phyloP scores from a whole-genome alignment of 2,329 filamentous ascomycete genomes.

The Pestalotiopsis sp. region DNA sequence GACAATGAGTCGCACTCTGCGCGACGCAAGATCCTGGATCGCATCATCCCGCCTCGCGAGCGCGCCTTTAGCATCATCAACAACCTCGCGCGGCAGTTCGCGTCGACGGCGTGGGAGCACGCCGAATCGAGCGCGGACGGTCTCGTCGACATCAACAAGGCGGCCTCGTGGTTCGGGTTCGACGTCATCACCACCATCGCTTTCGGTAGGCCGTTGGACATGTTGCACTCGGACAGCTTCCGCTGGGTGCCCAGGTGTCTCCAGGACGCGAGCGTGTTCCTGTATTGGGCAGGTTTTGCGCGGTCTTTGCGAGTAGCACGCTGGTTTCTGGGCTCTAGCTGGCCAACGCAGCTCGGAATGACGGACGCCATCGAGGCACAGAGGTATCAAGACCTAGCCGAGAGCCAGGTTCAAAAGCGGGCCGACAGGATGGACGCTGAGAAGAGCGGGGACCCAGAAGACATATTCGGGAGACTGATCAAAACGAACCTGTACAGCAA shows the following conservation, averaged over 20 bases:
- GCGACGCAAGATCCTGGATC: slow-evolving; percentile 9
- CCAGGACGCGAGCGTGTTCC: slow-evolving; percentile 11
- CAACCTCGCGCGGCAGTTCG: neutral
- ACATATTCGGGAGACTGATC: slow-evolving; percentile 11
- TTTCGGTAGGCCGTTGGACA: slow-evolving; percentile 2
- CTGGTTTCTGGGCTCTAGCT: neutral
- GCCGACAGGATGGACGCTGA: neutral
- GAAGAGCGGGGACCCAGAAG: neutral
- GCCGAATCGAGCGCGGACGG: neutral
- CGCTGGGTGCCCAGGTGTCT: slow-evolving; percentile 10
- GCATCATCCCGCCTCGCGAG: slow-evolving; percentile 10
- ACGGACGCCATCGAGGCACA: neutral
- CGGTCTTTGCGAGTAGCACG: neutral
- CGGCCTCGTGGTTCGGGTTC: slow-evolving; percentile 10
- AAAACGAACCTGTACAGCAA: slow-evolving; percentile 10
- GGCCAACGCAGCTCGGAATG: slow-evolving; percentile 7
- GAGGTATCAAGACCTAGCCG: slow-evolving; percentile 11
- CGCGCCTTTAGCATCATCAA: slow-evolving; percentile 5
- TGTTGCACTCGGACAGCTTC: slow-evolving; percentile 1
- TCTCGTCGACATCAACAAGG: slow-evolving; percentile 6
- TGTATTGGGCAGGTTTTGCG: slow-evolving; percentile 10
- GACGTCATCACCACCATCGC: slow-evolving; percentile 10
- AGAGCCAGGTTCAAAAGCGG: slow-evolving; percentile 1
- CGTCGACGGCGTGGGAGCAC: neutral
- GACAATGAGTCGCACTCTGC: slow-evolving; percentile 8